Percentiles rank a stretch among this genome's conserved stretches.
phyloP scores from a whole-genome alignment of 2,329 filamentous ascomycete species.

The Penicillium sp. region DNA sequence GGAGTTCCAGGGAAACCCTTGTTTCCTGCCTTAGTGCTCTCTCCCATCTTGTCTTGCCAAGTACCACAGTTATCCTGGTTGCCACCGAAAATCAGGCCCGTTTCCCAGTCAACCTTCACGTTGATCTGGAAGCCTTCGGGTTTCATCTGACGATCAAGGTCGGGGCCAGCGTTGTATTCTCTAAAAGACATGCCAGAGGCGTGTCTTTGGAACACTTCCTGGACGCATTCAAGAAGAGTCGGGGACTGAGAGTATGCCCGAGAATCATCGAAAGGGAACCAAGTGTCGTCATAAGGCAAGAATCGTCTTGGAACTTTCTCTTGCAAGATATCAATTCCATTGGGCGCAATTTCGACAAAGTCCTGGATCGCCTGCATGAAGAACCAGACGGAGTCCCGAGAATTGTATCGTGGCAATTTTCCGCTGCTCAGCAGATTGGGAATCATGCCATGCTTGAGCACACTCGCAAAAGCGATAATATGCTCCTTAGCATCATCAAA shows the following conservation, averaged over 20 bases:
- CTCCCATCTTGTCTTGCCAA: slow-evolving; percentile 99
- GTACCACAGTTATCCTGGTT: slow-evolving; percentile 95
- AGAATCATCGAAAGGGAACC: slow-evolving; percentile 78
- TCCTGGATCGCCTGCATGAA: slow-evolving; percentile 96
- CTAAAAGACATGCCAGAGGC: slow-evolving; percentile 87
- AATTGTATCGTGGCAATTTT: slow-evolving; percentile 86
- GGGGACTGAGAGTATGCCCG: slow-evolving; percentile 83
- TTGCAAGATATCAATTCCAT: slow-evolving; percentile 71
- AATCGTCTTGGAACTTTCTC: slow-evolving; percentile 81
- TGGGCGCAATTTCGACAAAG: slow-evolving; percentile 76
- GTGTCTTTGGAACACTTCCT: slow-evolving; percentile 90
- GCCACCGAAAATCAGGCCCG: slow-evolving; percentile 88
- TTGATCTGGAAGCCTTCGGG: slow-evolving; percentile 89
- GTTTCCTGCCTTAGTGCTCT: slow-evolving; percentile 83
- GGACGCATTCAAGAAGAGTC: slow-evolving; percentile 83
- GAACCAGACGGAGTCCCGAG: slow-evolving; percentile 96
- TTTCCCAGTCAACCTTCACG: slow-evolving; percentile 86
- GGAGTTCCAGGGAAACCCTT: slow-evolving; percentile 97
- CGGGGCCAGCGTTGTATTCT: slow-evolving; percentile 88
- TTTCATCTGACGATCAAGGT: slow-evolving; percentile 90
- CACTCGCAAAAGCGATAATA: slow-evolving; percentile 89
- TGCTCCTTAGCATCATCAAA: slow-evolving; percentile 90
- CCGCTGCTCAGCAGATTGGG: slow-evolving; percentile 89
- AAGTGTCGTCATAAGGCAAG: slow-evolving; percentile 92
- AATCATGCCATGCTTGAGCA: slow-evolving; percentile 97